Evolutionary conservation across 1,284 basidiomycete species (phyloP).

Genomic region (Malassezia psittaci): DNA sequence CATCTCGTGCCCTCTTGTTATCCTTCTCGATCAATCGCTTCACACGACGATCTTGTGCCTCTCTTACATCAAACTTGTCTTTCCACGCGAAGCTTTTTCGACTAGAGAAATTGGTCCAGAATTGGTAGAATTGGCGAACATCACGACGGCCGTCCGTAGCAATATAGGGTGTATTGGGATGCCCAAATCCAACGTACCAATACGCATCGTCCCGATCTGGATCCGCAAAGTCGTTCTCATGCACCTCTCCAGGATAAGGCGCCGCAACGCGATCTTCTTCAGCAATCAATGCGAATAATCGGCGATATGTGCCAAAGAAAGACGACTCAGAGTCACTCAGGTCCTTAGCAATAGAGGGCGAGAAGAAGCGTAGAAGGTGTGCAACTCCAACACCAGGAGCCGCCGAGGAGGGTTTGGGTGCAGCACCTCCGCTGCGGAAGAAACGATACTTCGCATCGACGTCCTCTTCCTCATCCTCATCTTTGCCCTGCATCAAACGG

Average conservation of each 20-base stretch:
- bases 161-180: constrained; percentile 64
- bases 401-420: constrained; percentile 54
- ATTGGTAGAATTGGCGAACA: constrained; percentile 62
- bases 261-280: constrained; percentile 62
- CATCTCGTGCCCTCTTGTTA: constrained; percentile 81
- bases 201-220: constrained; percentile 17
- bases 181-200: constrained; percentile 66
- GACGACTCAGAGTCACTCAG: constrained; percentile 53
- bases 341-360: constrained; percentile 61
- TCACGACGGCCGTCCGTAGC: constrained; percentile 26
- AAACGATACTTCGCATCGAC: constrained; percentile 57
- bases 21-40: constrained; percentile 84
- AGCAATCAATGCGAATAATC: constrained; percentile 72
- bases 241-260: constrained; percentile 49
- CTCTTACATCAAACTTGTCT: constrained; percentile 69
- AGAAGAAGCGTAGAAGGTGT: constrained; percentile 77
- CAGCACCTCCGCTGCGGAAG: constrained; percentile 58
- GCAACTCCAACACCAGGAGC: constrained; percentile 69
- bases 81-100: constrained; percentile 82
- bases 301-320: constrained; percentile 81
- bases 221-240: constrained; percentile 32
- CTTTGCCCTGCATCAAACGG: constrained; percentile 50
- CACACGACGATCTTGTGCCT: constrained; percentile 76
- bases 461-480: constrained; percentile 30
- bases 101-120: constrained; percentile 78